These are phyloP conservation scores for Diaporthe ilicicola DNA, from an alignment of 2,329 filamentous ascomycete genomes.

Conservation along the genomic window DNA sequence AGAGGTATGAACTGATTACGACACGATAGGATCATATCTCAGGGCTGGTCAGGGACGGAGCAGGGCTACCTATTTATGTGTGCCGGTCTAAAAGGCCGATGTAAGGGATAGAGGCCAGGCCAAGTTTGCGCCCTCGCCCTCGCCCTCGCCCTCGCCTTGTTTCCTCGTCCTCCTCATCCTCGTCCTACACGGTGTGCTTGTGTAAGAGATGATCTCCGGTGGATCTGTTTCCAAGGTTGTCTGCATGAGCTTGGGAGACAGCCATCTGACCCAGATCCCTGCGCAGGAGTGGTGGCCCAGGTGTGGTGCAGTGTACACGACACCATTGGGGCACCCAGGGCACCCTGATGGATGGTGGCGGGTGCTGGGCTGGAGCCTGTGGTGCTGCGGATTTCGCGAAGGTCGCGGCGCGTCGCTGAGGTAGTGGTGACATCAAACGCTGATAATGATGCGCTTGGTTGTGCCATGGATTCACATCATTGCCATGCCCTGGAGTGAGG, in stretches of 20 bases:
- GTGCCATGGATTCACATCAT: slow-evolving; percentile 8
- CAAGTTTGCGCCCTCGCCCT: background rate
- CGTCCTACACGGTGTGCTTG: background rate
- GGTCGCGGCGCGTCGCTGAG: background rate
- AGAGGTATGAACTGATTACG: slow-evolving; percentile 6
- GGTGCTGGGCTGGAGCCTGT: slow-evolving; percentile 2
- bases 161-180: background rate
- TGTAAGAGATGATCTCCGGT: slow-evolving; percentile 18
- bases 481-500: background rate
- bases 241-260: slow-evolving; percentile 15
- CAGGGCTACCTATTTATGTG: slow-evolving; percentile 29
- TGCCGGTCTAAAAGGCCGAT: background rate
- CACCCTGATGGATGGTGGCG: slow-evolving; percentile 22
- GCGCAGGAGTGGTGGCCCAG: background rate
- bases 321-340: slow-evolving; percentile 3
- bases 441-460: background rate
- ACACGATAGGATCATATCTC: background rate
- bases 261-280: slow-evolving; percentile 23
- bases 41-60: slow-evolving; percentile 2
- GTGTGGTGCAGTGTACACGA: background rate
- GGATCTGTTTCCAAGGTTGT: background rate
- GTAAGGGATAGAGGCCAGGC: background rate
- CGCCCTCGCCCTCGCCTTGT: background rate
- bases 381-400: too few species aligned
- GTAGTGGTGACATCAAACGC: slow-evolving; percentile 27